Evolutionary conservation across 2,329 filamentous ascomycete genomes (phyloP).

Genomic region (Metarhizium rileyi): DNA sequence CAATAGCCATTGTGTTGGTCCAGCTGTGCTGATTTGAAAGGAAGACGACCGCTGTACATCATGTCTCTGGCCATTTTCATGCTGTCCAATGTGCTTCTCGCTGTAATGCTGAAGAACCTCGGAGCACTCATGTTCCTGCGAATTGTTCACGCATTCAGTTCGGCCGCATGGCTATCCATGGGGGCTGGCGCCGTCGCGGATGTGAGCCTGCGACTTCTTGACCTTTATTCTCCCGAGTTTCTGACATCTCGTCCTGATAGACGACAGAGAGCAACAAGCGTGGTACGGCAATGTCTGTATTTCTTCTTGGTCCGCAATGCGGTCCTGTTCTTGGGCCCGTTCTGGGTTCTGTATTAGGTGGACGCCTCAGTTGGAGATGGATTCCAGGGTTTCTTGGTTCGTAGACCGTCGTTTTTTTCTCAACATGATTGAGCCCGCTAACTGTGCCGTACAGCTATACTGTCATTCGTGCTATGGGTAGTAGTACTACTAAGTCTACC

Average conservation of each 20-base stretch:
- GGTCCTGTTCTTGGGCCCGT: constrained; percentile 34
- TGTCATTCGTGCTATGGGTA: constrained; percentile 19
- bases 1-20: constrained; percentile 30
- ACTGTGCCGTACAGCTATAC: constrained; percentile 15
- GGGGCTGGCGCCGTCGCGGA: constrained; percentile 34
- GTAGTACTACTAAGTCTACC: constrained; percentile 28
- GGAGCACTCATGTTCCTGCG: constrained; percentile 28
- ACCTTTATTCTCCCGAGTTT: not conserved
- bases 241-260: too few species aligned
- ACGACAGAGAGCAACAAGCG: constrained; percentile 27
- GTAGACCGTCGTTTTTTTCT: not conserved
- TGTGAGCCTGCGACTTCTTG: constrained; percentile 8
- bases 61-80: constrained; percentile 29
- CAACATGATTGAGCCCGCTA: not conserved
- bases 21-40: constrained; percentile 27
- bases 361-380: constrained; percentile 29
- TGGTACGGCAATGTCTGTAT: constrained; percentile 29
- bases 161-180: constrained; percentile 31
- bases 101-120: constrained; percentile 26
- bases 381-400: constrained; percentile 29
- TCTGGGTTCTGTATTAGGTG: constrained; percentile 29
- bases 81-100: constrained; percentile 27
- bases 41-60: constrained; percentile 30
- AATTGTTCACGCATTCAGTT: constrained; percentile 32
- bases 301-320: constrained; percentile 33